Evolutionary conservation across 2,329 filamentous ascomycete genomes (phyloP).

Genomic region (Colletotrichum euphorbiae): DNA sequence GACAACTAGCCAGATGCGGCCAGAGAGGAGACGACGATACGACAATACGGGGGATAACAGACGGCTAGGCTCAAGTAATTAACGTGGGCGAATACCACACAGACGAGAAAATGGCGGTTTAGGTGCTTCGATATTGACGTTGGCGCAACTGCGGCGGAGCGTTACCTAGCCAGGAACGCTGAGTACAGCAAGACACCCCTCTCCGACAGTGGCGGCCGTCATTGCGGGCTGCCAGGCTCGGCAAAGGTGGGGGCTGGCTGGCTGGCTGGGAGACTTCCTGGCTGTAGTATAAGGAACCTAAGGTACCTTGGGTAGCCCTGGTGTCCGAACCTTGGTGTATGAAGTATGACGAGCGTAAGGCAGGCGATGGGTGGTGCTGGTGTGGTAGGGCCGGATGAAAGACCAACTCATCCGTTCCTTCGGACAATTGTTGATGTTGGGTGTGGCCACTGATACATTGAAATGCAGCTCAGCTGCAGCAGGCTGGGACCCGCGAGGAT

Average conservation of each 20-base stretch:
- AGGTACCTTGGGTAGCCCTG: too few relatives aligned
- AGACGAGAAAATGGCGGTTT: conserved; percentile 26
- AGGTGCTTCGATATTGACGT: conserved; percentile 23
- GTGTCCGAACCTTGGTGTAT: too few relatives aligned
- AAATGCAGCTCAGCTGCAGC: conserved; percentile 14
- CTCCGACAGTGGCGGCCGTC: neutral
- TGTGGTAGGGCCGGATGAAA: conserved; percentile 7
- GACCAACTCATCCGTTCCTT: conserved; percentile 27
- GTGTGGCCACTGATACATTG: conserved; percentile 9
- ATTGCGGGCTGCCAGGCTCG: conserved; percentile 12
- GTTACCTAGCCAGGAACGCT: conserved; percentile 38
- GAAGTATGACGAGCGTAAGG: conserved; percentile 18
- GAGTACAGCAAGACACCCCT: conserved; percentile 26
- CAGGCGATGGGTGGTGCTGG: neutral
- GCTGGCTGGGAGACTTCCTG: conserved; percentile 1
- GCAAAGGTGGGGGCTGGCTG: conserved; percentile 6
- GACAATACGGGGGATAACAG: conserved; percentile 6
- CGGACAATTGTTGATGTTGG: conserved; percentile 27
- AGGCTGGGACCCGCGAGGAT: neutral
- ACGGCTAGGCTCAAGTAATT: conserved; percentile 10
- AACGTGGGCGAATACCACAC: conserved; percentile 8
- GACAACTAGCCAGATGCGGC: conserved; percentile 28
- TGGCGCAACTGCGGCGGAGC: neutral
- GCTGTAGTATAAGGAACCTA: neutral
- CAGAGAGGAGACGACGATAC: conserved; percentile 6